Base-by-base conservation (phyloP, 805 yeast genomes). In the Sugiyamaella americana region DNA sequence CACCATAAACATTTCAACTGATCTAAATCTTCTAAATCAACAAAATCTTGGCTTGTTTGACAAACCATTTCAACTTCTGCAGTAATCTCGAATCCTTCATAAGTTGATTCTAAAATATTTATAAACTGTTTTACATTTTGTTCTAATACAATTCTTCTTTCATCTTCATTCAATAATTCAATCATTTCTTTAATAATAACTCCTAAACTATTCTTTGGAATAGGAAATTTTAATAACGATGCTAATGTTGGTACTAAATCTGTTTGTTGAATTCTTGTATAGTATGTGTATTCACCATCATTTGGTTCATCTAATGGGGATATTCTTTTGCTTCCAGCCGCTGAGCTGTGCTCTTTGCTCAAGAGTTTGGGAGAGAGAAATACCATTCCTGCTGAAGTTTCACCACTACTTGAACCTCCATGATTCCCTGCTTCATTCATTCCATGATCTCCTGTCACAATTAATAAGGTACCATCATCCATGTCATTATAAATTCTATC, bases 371-470 rank as follows among this genome's bases (percentile, higher is more conserved):
- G 78, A 0, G 96, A 82, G 0, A 84, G 67, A 37, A 91, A 72
- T 1, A 80, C 67, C 58, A 93, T 57, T 0, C 84, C 97, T 1
- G 98, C 83, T 13, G 88, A 84, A 0, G 97, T 91, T 63, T 93
- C 99, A 1, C 96, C 95, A 0, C 73, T 61, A 2, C 96, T 84
- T 0, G 97, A 86, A 1, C 98, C 99, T 5, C 99, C 99, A 62
- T 93, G 98, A 57, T 89, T 91, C 1, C 97, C 97, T 3, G 84
- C 77, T 44, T 88, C 94, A 59, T 88, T 88, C 97, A 89, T 89
- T 2, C 97, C 98, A 63, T 89, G 98, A 57, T 89, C 98, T 0
- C 98, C 98, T 71, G 85, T 67, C 0, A 89, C 76, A 3, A 89
- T 76, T 19, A 91, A 64, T 41, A 93, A 62, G 0, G 95, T 82